Percentiles rank a stretch among this genome's conserved stretches.
Conservation (phyloP, 257 asterid genomes). For the Cinchona pubescens region DNA sequence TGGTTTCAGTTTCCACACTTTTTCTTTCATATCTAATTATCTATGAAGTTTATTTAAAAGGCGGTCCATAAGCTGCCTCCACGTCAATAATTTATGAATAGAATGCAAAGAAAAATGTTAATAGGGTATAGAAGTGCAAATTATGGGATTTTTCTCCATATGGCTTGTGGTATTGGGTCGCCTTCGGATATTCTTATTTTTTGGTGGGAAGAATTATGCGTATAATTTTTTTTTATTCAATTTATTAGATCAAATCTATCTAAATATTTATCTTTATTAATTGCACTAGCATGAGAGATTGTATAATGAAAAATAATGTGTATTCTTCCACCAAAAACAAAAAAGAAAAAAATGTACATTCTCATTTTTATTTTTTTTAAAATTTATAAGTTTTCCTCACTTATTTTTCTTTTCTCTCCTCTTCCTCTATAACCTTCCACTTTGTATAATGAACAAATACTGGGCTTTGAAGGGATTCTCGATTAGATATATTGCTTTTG, state of each 20-base stretch:
- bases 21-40: background rate
- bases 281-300: too few species aligned
- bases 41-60: background rate
- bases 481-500: background rate
- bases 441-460: too few species aligned
- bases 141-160: background rate
- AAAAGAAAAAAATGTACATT: too few species aligned
- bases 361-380: too few species aligned
- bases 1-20: background rate
- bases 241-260: too few species aligned
- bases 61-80: background rate
- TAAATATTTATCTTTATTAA: too few species aligned
- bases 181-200: too few species aligned
- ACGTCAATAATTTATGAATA: background rate
- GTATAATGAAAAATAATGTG: too few species aligned
- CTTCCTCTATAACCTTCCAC: background rate
- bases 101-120: too few species aligned
- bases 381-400: background rate
- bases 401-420: background rate
- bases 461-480: background rate
- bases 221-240: too few species aligned
- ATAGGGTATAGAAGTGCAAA: background rate
- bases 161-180: background rate
- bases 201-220: too few species aligned
- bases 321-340: too few species aligned